Evolutionary conservation across 1,139 yeast species (phyloP).

Genomic region (Wickerhamomyces sp.): DNA sequence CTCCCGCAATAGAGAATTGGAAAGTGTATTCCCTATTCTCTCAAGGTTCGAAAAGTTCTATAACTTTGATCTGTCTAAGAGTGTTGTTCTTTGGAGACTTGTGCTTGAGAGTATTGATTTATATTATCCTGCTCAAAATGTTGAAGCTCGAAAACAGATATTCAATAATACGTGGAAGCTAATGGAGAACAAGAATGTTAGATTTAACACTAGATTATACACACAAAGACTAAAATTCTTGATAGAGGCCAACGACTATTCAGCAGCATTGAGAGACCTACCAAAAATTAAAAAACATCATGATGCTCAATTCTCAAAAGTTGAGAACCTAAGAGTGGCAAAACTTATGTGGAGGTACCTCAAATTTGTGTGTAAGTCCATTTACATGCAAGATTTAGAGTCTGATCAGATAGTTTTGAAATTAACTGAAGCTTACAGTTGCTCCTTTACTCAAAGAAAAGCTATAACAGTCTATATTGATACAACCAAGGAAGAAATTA

Average conservation of each 20-base stretch:
- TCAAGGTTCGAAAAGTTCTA: slow-evolving; percentile 14
- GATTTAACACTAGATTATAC: slow-evolving; percentile 10
- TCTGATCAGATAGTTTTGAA: slow-evolving; percentile 4
- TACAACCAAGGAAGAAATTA: slow-evolving; percentile 1
- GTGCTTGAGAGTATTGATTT: slow-evolving; percentile 9
- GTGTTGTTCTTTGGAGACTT: slow-evolving; percentile 15
- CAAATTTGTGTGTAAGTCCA: background rate
- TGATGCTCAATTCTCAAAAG: background rate
- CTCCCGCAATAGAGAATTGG: slow-evolving; percentile 10
- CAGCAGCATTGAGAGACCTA: slow-evolving; percentile 11
- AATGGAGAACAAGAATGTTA: slow-evolving; percentile 9
- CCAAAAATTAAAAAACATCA: slow-evolving; percentile 4
- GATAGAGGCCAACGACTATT: slow-evolving; percentile 2
- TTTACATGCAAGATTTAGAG: slow-evolving; percentile 8
- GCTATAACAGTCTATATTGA: background rate
- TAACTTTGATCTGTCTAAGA: slow-evolving; percentile 5
- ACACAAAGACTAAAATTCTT: slow-evolving; percentile 9
- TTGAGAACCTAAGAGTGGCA: slow-evolving; percentile 2
- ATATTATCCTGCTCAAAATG: slow-evolving; percentile 1
- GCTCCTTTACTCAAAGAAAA: slow-evolving; percentile 3
- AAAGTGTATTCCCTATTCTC: slow-evolving; percentile 13
- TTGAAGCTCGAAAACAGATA: slow-evolving; percentile 3
- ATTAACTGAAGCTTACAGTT: background rate
- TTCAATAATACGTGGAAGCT: slow-evolving; percentile 16
- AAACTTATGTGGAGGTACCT: slow-evolving; percentile 7